Evolutionary conservation across 805 yeast species (phyloP).

Genomic region (Hemisphaericaspora nanyangensis): DNA sequence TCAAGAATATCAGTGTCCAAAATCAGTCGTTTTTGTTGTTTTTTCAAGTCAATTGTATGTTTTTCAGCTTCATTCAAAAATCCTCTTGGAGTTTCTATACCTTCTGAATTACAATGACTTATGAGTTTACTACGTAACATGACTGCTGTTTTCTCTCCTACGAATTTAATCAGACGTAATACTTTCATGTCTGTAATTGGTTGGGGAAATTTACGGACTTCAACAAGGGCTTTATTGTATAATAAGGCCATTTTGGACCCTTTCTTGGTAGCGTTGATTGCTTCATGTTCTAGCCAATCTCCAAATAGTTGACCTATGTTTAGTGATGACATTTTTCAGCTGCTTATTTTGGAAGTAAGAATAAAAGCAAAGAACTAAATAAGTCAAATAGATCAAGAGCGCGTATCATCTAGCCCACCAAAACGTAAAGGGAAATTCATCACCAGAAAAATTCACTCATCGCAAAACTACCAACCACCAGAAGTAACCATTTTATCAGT

Average conservation of each 20-base stretch:
- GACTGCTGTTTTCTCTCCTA: conserved; percentile 69
- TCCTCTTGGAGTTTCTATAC: conserved; percentile 40
- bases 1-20: not conserved
- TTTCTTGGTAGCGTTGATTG: conserved; percentile 39
- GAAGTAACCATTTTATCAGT: too few relatives aligned
- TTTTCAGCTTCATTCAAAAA: conserved; percentile 15
- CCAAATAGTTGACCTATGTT: conserved; percentile 49
- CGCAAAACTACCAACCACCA: too few relatives aligned
- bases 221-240: conserved; percentile 54
- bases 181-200: conserved; percentile 54
- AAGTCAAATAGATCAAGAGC: too few relatives aligned
- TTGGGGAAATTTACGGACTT: conserved; percentile 42
- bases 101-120: conserved; percentile 55
- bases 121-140: conserved; percentile 44
- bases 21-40: too few relatives aligned
- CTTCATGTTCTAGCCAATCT: conserved; percentile 57
- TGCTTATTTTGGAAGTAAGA: too few relatives aligned
- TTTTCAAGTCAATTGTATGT: conserved; percentile 3
- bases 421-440: too few relatives aligned
- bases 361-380: too few relatives aligned
- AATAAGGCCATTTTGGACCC: conserved; percentile 52
- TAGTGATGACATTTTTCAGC: conserved; percentile 43
- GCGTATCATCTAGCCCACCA: too few relatives aligned
- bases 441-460: too few relatives aligned
- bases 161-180: conserved; percentile 53